A percentile compares a stretch with the other conserved stretches of the same genome.
Evolutionary conservation across 805 yeast genomes (phyloP).

Genomic region (Candida alai): DNA sequence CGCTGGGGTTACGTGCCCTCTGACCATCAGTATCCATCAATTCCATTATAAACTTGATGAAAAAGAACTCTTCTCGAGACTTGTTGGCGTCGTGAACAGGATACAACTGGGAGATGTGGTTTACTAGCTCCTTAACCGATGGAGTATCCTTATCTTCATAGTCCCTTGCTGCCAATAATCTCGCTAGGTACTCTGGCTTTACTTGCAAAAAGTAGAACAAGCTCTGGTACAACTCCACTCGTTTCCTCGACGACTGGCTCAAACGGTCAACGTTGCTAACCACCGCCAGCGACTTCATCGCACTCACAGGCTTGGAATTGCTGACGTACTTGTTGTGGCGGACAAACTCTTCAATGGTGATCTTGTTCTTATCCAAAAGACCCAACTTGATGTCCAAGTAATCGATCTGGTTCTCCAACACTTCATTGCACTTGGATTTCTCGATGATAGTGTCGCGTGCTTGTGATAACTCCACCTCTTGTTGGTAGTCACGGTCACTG

Average conservation of each 20-base stretch:
- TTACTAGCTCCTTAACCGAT: slow-evolving; percentile 20
- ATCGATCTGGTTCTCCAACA: slow-evolving; percentile 68
- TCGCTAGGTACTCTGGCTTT: slow-evolving; percentile 66
- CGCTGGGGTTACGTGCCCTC: slow-evolving; percentile 26
- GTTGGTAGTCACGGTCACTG: slow-evolving; percentile 68
- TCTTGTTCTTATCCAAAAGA: slow-evolving; percentile 72
- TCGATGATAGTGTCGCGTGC: slow-evolving; percentile 65
- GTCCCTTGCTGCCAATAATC: slow-evolving; percentile 41
- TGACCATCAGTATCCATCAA: slow-evolving; percentile 41
- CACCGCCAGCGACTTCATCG: not conserved
- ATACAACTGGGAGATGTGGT: slow-evolving; percentile 22
- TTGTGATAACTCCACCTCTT: slow-evolving; percentile 66
- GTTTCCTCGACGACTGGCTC: slow-evolving; percentile 41
- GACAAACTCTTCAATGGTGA: slow-evolving; percentile 70
- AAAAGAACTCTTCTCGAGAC: slow-evolving; percentile 68
- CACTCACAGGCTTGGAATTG: slow-evolving; percentile 9
- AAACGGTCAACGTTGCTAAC: slow-evolving; percentile 26
- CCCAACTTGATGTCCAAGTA: slow-evolving; percentile 77
- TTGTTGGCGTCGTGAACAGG: slow-evolving; percentile 33
- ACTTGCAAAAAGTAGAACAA: slow-evolving; percentile 81
- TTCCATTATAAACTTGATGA: slow-evolving; percentile 53
- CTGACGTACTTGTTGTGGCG: slow-evolving; percentile 33
- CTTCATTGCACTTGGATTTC: slow-evolving; percentile 66
- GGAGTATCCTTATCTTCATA: slow-evolving; percentile 21
- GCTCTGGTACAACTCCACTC: slow-evolving; percentile 70